Conservation (phyloP, 768 basidiomycete genomes). For the Phlebiopsis flavidoalba region DNA sequence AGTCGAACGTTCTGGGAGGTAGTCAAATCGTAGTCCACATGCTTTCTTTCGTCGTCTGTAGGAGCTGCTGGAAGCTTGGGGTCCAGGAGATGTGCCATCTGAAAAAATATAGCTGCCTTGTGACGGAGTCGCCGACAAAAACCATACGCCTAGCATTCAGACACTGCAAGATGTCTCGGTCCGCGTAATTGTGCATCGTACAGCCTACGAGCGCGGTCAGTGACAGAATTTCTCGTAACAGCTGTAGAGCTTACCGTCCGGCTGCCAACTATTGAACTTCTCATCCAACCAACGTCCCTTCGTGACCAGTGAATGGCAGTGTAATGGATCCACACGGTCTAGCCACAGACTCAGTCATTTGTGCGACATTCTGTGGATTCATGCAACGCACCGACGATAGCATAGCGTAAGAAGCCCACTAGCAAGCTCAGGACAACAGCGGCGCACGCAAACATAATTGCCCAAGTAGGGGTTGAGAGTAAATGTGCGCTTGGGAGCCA, state of each 20-base stretch:
- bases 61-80: conserved; percentile 45
- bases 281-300: conserved; percentile 77
- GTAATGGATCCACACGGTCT: conserved; percentile 73
- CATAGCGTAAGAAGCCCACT: conserved; percentile 37
- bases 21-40: conserved; percentile 53
- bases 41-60: conserved; percentile 57
- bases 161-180: conserved; percentile 50
- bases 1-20: conserved; percentile 43
- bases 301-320: conserved; percentile 66
- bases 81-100: conserved; percentile 60
- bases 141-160: conserved; percentile 54
- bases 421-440: conserved; percentile 35
- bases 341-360: background rate
- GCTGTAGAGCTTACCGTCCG: conserved; percentile 54
- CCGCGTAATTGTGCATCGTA: conserved; percentile 65
- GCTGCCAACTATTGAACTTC: conserved; percentile 74
- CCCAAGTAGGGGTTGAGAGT: conserved; percentile 39
- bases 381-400: conserved; percentile 38
- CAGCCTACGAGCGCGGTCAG: conserved; percentile 48
- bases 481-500: conserved; percentile 22
- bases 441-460: conserved; percentile 40
- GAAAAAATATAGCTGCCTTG: conserved; percentile 76
- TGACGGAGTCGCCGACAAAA: conserved; percentile 85
- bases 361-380: too few relatives aligned
- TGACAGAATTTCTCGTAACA: background rate